Conservation (phyloP, 2,329 filamentous ascomycete genomes). For the Aspergillus aculeatus region DNA sequence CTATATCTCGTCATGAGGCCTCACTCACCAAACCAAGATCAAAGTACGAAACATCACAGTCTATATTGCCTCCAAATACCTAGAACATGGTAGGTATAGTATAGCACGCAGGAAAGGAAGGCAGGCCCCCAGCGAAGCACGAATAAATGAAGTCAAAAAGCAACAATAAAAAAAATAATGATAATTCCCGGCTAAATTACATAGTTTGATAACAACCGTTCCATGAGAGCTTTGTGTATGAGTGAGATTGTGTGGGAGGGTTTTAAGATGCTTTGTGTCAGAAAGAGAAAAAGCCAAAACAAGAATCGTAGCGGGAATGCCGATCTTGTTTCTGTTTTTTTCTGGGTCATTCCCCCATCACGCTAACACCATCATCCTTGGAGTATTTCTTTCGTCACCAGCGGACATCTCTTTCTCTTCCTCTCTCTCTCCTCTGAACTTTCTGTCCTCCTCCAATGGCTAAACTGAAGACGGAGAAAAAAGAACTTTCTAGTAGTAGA, state of each 20-base stretch:
- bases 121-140: background rate
- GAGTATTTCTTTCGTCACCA: background rate
- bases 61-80: background rate
- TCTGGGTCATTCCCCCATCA: background rate
- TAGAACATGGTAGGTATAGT: background rate
- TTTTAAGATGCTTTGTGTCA: background rate
- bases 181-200: conserved; percentile 41
- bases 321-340: background rate
- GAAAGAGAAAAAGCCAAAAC: background rate
- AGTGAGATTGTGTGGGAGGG: conserved; percentile 11
- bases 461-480: no score
- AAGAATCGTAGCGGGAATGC: background rate
- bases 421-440: no score
- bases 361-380: background rate
- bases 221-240: conserved; percentile 21
- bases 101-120: background rate
- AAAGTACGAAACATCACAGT: background rate
- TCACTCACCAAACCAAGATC: no score
- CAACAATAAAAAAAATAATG: conserved; percentile 17
- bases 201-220: conserved; percentile 27
- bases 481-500: conserved; percentile 60
- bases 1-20: no score
- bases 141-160: background rate
- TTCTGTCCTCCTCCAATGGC: no score
- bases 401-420: no score